Conservation (phyloP, 257 asterid genomes). For the Craterostigma plantagineum region DNA sequence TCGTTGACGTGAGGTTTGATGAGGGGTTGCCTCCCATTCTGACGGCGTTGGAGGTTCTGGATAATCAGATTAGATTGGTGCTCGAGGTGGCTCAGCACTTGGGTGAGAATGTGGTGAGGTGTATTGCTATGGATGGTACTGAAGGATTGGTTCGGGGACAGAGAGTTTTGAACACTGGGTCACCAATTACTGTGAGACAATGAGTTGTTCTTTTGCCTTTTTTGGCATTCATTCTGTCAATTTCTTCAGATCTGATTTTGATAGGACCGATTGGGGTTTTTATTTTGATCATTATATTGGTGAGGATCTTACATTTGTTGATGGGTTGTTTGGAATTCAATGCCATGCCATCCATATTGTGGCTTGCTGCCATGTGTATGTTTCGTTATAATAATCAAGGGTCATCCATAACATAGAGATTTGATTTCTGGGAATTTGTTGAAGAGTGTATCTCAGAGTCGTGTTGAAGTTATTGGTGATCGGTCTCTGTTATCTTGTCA, state of each 20-base stretch:
- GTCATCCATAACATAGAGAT: too few species aligned
- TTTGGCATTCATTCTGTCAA: background rate
- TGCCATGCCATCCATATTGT: background rate
- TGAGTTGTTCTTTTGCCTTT: slow-evolving; percentile 11
- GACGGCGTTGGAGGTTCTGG: slow-evolving; percentile 77
- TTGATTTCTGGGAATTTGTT: too few species aligned
- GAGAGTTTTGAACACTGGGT: slow-evolving; percentile 74
- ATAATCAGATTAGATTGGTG: slow-evolving; percentile 76
- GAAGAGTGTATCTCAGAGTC: too few species aligned
- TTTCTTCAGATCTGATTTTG: too few species aligned
- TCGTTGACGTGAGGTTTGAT: slow-evolving; percentile 66
- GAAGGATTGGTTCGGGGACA: slow-evolving; percentile 86
- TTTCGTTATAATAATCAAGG: too few species aligned
- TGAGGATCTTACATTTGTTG: background rate
- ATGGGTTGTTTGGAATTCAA: background rate
- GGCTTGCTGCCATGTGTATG: background rate
- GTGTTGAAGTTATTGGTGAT: background rate
- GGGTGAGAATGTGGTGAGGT: slow-evolving; percentile 77
- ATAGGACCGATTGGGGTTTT: too few species aligned
- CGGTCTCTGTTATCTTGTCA: background rate
- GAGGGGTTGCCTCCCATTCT: slow-evolving; percentile 79
- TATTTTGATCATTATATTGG: too few species aligned
- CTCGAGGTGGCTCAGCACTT: slow-evolving; percentile 84
- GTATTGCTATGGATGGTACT: slow-evolving; percentile 95
- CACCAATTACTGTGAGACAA: slow-evolving; percentile 84